Evolutionary conservation across 2,329 filamentous ascomycete species (phyloP), one percentile per base, ranked within the genome.

Genomic region (Whalleya microplaca): DNA sequence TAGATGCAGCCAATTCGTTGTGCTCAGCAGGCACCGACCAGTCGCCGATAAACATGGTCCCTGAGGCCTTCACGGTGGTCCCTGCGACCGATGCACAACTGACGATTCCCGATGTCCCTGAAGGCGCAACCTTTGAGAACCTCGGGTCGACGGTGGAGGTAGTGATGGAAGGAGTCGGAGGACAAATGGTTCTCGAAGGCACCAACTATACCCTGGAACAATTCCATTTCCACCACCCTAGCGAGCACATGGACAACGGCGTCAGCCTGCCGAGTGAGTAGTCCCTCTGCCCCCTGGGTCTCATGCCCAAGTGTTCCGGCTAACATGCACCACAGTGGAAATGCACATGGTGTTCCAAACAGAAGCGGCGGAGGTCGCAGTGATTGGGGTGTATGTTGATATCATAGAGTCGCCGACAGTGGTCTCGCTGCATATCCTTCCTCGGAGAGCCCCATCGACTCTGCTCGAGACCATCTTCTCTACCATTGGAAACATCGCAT

Each of bases 331-430:
- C 21, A 45, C 45, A 69, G 73, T 83, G 76, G 81, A 83, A 69
- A 77, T 80, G 71, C 84, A 87, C 72, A 83, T 86, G 76, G 84
- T 87, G 41, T 84, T 83, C 67, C 74, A 80, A 66, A 75, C 74
- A 14, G 72, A 75, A 12, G 67, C 65, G 37, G 61, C 69, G 14
- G 66, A 77, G 52, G 73, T 79, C 40, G 76, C 76, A 29, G 78
- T 80, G 56, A 68, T 80, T 37, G 77, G 76, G 47, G 68, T 74
- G 47, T 79, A 78, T 68, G 70, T 80, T 59, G 75, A 77, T 57
- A 64, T 77, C 23, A 69, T 71, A 56, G 68, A 69, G 40, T 63
- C 64, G 9, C 72, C 79, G 41, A 65, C 79, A 40, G 69, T 72
- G 10, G 65, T 77, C 43, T 71, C 77, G 55, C 75, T 80, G 64